Base-by-base conservation (phyloP, 2,329 filamentous ascomycete species). In the Colletotrichum tabaci region DNA sequence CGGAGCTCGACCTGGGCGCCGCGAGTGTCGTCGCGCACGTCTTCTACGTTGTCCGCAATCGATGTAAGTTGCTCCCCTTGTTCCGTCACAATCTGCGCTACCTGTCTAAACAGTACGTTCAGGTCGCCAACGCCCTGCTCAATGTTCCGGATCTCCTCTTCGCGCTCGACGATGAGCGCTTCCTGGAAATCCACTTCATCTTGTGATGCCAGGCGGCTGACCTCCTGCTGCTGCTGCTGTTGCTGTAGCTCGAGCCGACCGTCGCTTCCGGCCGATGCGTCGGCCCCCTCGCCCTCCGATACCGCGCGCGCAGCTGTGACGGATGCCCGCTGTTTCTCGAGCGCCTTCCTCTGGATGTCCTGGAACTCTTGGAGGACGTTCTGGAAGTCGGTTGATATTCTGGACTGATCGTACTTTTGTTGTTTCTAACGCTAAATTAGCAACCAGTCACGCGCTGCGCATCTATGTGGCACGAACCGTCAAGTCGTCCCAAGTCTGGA, bases 161-260 rank as follows among this genome's bases (percentile, higher is more conserved):
- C 96, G 65, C 97, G 95, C 86, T 99, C 96, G 73, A 97, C 92
- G 79, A 99, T 99, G 70, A 99, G 87, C 18, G 93, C 92, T 76
- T 99, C 96, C 80, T 99, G 96, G 84, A 98, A 99, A 80, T 99
- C 96, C 53, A 99, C 96, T 79, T 99, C 97, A 76, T 94, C 92
- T 81, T 99, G 96, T 38, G 94, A 89, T 1, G 95, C 96, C 10
- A 98, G 87, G 67, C 94, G 93, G 15, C 93, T 86, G 76, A 95
- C 90, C 76, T 96, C 91, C 77, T 96, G 90, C 75, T 93, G 88
- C 78, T 93, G 91, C 77, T 96, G 90, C 75, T 93, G 88, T 78
- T 93, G 91, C 74, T 90, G 87, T 58, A 87, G 86, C 66, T 82
- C 83, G 75, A 77, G 82, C 72, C 79, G 83, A 53, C 84, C 77